A percentile compares a stretch with the other conserved stretches of the same genome.
Conservation (phyloP, 2,329 filamentous ascomycete genomes). For the Diaporthe helianthi region DNA sequence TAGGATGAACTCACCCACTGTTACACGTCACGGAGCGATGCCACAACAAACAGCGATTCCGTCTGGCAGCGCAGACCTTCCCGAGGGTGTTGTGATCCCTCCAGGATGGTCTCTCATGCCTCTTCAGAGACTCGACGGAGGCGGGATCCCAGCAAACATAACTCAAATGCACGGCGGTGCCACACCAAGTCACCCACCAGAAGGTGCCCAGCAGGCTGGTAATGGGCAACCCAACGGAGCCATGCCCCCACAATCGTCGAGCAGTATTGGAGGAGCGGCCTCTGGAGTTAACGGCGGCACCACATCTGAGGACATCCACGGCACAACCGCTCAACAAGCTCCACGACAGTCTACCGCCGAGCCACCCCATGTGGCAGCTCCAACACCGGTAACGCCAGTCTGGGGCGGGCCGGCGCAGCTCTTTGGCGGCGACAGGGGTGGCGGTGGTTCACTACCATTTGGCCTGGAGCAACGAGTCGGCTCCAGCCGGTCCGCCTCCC, state of each 20-base stretch:
- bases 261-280: background rate
- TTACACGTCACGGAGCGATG: constrained; percentile 56
- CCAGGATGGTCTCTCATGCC: constrained; percentile 71
- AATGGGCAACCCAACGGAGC: background rate
- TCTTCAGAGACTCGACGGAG: constrained; percentile 57
- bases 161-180: background rate
- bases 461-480: constrained; percentile 38
- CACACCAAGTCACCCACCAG: constrained; percentile 23
- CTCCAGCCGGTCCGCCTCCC: constrained; percentile 24
- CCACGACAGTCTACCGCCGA: constrained; percentile 29
- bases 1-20: constrained; percentile 49
- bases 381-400: constrained; percentile 56
- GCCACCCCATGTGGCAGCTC: constrained; percentile 49
- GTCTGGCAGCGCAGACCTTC: constrained; percentile 66
- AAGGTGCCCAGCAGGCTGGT: constrained; percentile 33
- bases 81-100: constrained; percentile 69
- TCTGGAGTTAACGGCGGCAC: background rate
- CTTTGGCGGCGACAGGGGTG: constrained; percentile 48
- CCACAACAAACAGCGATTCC: constrained; percentile 60
- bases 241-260: background rate
- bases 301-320: constrained; percentile 4
- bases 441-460: constrained; percentile 34
- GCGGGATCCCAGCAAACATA: constrained; percentile 17
- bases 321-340: constrained; percentile 13
- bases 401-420: constrained; percentile 60